A percentile compares a stretch with the other conserved stretches of the same genome.
Evolutionary conservation across 352 stramenopile species (phyloP).

Genomic region (Aphanomyces stellatus): DNA sequence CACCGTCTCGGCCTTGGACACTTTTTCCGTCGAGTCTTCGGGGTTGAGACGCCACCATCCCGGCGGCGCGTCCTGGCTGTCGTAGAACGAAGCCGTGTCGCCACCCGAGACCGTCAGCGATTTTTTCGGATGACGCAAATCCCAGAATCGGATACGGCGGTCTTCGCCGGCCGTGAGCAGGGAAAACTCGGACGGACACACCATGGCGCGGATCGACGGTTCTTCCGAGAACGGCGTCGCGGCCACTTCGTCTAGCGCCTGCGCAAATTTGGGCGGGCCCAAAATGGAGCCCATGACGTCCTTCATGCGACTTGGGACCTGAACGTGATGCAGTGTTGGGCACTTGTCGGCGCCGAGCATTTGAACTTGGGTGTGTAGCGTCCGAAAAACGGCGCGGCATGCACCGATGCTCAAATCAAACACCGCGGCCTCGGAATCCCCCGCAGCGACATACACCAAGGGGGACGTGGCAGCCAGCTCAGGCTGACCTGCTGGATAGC

Average conservation of each 20-base stretch:
- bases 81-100: slow-evolving; percentile 72
- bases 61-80: slow-evolving; percentile 60
- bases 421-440: slow-evolving; percentile 87
- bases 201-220: slow-evolving; percentile 74
- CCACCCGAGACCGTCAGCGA: slow-evolving; percentile 91
- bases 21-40: slow-evolving; percentile 18
- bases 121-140: slow-evolving; percentile 89
- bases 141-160: slow-evolving; percentile 95
- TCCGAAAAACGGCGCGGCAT: slow-evolving; percentile 89
- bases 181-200: slow-evolving; percentile 81
- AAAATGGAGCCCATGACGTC: slow-evolving; percentile 67
- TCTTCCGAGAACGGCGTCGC: slow-evolving; percentile 62
- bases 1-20: slow-evolving; percentile 78
- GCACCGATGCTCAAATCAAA: slow-evolving; percentile 84
- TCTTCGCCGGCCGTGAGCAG: slow-evolving; percentile 94
- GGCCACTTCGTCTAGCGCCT: slow-evolving; percentile 75
- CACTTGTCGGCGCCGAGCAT: slow-evolving; percentile 67
- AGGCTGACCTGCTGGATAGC: slow-evolving; percentile 41
- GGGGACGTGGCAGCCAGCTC: slow-evolving; percentile 76
- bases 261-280: slow-evolving; percentile 72
- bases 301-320: slow-evolving; percentile 62
- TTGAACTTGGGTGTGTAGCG: slow-evolving; percentile 51
- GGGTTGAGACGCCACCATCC: slow-evolving; percentile 66
- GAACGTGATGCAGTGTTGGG: slow-evolving; percentile 60
- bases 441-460: slow-evolving; percentile 90